Evolutionary conservation across 305 asterid species (phyloP), one percentile per base, ranked within the genome.

Genomic region (Withania somnifera): DNA sequence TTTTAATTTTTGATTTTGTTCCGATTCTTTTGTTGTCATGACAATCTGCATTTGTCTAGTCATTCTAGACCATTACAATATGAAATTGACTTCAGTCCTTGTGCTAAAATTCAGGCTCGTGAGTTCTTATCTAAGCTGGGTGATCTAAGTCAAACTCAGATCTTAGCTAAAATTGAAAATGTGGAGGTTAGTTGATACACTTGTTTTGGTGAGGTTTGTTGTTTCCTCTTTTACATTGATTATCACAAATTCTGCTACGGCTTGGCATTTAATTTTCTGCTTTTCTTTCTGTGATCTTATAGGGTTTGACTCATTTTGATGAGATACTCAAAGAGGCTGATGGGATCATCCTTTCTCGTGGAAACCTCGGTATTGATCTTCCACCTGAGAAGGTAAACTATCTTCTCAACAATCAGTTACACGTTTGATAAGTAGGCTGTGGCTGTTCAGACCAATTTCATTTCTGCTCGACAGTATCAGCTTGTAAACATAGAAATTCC

Each of bases 121-220:
- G 91, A 91, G 17, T 92, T 84, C 81, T 91, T 96, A 40, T 89
- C 97, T 26, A 90, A 90, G 91, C 93, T 85, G 80, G 98, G 98
- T 73, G 99, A 93, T 86, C 86, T 97, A 51, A 90, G 95, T 86
- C 95, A 91, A 82, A 94, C 98, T 40, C 98, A 93, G 85, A 93
- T 97, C 71, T 94, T 93, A 83, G 98, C 99, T 38, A 97, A 97
- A 86, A 93, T 97, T 68, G 98, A 94, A 83, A 94, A 94, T 58
- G 91, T 93, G 7, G 99, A 97, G 95, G 99, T 94, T 57, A 89
- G 90, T 77, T 82, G 38, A 67, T 86, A 69, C 38, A 5, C 17
- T 32, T 26, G 76, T 76, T 71, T 24, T 73, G 24, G 58, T 45
- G 24, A 50, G 61, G 28, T 73, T 38, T 13, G 19, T 22, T 60